phyloP scores from a whole-genome alignment of 768 basidiomycete genomes.

The Agrocybe pediades region DNA sequence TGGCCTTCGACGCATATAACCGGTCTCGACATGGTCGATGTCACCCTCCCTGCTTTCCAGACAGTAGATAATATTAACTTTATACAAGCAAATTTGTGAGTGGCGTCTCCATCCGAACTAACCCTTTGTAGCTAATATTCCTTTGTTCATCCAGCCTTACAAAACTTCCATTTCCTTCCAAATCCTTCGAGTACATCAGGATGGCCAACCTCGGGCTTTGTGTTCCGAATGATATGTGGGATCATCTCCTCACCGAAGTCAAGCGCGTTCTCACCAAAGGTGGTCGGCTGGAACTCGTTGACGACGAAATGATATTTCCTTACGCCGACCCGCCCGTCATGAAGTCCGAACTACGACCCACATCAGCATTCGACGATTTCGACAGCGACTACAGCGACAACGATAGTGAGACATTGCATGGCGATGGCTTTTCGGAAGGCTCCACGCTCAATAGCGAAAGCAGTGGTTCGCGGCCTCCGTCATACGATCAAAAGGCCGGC shows the following conservation, averaged over 20 bases:
- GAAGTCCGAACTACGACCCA: constrained; percentile 14
- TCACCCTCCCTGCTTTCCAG: constrained; percentile 39
- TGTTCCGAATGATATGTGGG: constrained; percentile 65
- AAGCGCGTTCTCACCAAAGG: constrained; percentile 59
- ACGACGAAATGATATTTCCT: constrained; percentile 71
- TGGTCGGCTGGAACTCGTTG: constrained; percentile 73
- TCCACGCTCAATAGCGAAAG: constrained; percentile 28
- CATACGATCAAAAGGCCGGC: constrained; percentile 18
- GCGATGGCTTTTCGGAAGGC: constrained; percentile 22
- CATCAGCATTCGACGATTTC: constrained; percentile 18
- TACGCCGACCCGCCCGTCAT: constrained; percentile 34
- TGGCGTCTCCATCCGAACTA: constrained; percentile 10
- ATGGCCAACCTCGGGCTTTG: constrained; percentile 69
- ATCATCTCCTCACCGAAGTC: constrained; percentile 57
- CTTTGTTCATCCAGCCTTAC: constrained; percentile 52
- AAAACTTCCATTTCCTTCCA: constrained; percentile 60
- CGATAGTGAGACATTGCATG: constrained; percentile 30
- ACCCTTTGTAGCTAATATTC: constrained; percentile 2
- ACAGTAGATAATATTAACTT: constrained; percentile 47
- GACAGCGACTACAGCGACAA: constrained; percentile 17
- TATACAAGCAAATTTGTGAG: constrained; percentile 71
- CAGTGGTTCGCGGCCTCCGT: constrained; percentile 12
- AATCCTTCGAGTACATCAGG: constrained; percentile 71
- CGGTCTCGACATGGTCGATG: constrained; percentile 66
- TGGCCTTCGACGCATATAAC: constrained; percentile 65